Conservation (phyloP, 2,329 filamentous ascomycete genomes). For the Calonectria fujianensis region DNA sequence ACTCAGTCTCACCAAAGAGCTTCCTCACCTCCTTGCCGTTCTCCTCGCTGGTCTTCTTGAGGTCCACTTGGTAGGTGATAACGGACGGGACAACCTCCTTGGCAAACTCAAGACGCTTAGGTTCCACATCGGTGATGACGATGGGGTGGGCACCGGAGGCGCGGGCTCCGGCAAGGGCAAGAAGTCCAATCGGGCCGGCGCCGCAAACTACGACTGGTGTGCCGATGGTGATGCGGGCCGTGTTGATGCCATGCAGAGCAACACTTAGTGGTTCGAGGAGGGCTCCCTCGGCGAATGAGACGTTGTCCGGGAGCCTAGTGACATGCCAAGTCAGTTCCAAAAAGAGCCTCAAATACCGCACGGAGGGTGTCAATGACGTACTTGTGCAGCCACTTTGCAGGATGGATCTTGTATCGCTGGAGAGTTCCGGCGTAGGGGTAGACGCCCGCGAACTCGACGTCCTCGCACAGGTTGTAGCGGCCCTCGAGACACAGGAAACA, state of each 20-base stretch:
- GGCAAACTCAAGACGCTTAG: constrained; percentile 73
- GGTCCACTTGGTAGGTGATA: constrained; percentile 72
- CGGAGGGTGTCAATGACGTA: constrained; percentile 42
- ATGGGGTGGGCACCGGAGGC: constrained; percentile 79
- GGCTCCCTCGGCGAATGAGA: constrained; percentile 76
- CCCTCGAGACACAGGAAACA: constrained; percentile 77
- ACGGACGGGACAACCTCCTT: constrained; percentile 73
- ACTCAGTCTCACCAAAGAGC: constrained; percentile 74
- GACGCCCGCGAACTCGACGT: constrained; percentile 77
- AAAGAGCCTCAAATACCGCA: background rate
- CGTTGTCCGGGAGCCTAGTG: constrained; percentile 70
- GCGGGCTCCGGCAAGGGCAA: constrained; percentile 73
- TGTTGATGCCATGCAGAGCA: constrained; percentile 76
- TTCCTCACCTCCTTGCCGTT: constrained; percentile 72
- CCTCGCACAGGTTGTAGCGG: constrained; percentile 78
- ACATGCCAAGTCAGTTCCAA: constrained; percentile 26
- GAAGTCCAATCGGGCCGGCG: constrained; percentile 78
- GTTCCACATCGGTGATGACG: constrained; percentile 78
- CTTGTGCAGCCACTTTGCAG: constrained; percentile 76
- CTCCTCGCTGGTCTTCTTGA: constrained; percentile 64
- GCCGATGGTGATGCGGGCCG: constrained; percentile 72
- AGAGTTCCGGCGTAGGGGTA: constrained; percentile 77
- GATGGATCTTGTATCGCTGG: constrained; percentile 77
- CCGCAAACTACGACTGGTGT: constrained; percentile 75
- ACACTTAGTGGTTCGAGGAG: constrained; percentile 80